A percentile compares a stretch with the other conserved stretches of the same genome.
Conservation (phyloP, 78 protist species). For the Dictyostelium discoideum region dicty_2.7 NC_007089.4:188501-189000, state of each 20-base stretch:
- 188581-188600: constrained; percentile 89
- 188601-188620: constrained; percentile 97
- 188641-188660: constrained; percentile 94
- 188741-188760: constrained; percentile 90
- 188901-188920: constrained; percentile 90
- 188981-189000: constrained; percentile 93
- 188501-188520: constrained; percentile 85
- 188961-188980: constrained; percentile 98
- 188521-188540: constrained; percentile 95
- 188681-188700: constrained; percentile 94
- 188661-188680: constrained; percentile 71
- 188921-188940: constrained; percentile 92
- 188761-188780: constrained; percentile 89
- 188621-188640: constrained; percentile 93
- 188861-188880: constrained; percentile 87
- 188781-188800: constrained; percentile 92
- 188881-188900: constrained; percentile 93
- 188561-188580: constrained; percentile 93
- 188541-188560: constrained; percentile 90
- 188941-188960: constrained; percentile 88
- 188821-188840: constrained; percentile 59
- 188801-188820: constrained; percentile 90
- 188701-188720: constrained; percentile 97
- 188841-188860: constrained; percentile 81
- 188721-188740: constrained; percentile 93